These are phyloP conservation scores for Septoria petroselini DNA, from an alignment of 2,329 filamentous ascomycete genomes.

Conservation along the genomic window DNA sequence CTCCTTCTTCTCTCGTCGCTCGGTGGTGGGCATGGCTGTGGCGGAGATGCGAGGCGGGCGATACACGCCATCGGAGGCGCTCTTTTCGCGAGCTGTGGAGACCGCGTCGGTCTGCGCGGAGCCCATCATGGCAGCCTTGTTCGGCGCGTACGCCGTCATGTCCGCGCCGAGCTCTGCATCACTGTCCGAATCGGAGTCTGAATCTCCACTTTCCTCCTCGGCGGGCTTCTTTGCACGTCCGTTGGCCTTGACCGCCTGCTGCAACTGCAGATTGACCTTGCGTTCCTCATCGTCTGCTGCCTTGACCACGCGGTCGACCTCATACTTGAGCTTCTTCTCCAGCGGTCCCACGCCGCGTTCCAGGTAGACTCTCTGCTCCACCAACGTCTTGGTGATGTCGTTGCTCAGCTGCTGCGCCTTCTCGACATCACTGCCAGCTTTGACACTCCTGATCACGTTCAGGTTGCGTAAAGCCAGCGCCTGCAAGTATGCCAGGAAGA, in stretches of 20 bases:
- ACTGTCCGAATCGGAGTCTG: slow-evolving; percentile 39
- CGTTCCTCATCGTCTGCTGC: slow-evolving; percentile 73
- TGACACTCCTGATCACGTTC: slow-evolving; percentile 39
- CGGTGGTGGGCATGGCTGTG: slow-evolving; percentile 64
- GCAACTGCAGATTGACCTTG: slow-evolving; percentile 39
- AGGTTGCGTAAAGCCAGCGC: slow-evolving; percentile 75
- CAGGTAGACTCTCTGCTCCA: slow-evolving; percentile 85
- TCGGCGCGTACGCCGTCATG: slow-evolving; percentile 62
- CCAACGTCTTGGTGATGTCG: slow-evolving; percentile 77
- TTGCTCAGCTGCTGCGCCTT: slow-evolving; percentile 53
- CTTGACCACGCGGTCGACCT: slow-evolving; percentile 90
- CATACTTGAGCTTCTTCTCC: slow-evolving; percentile 87
- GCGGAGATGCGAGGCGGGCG: slow-evolving; percentile 84
- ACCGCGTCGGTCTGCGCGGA: slow-evolving; percentile 33
- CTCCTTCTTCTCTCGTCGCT: slow-evolving; percentile 57
- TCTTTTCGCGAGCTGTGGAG: slow-evolving; percentile 33
- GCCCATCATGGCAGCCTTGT: slow-evolving; percentile 50
- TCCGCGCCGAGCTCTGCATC: slow-evolving; percentile 49
- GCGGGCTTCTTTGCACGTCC: slow-evolving; percentile 14
- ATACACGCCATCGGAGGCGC: slow-evolving; percentile 67
- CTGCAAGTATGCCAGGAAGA: slow-evolving; percentile 94
- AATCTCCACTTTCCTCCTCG: slow-evolving; percentile 35
- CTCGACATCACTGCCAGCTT: slow-evolving; percentile 39
- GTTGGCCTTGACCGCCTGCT: slow-evolving; percentile 29
- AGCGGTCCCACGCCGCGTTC: slow-evolving; percentile 89